phyloP scores from a whole-genome alignment of 345 rosid species.

The Kandelia obovata region DNA sequence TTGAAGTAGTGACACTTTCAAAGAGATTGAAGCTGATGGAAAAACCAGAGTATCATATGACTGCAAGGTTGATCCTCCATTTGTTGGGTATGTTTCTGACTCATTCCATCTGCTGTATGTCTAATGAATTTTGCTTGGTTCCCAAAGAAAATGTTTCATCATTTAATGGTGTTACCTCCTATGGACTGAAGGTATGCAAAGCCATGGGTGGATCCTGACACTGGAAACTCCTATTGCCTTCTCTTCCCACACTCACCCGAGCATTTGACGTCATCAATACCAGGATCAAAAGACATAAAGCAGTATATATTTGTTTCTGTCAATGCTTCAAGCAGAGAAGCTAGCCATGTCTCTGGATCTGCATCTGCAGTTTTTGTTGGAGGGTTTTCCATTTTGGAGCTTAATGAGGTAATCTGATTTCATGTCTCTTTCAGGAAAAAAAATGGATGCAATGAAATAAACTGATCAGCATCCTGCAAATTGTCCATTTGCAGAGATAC shows the following conservation, averaged over 20 bases:
- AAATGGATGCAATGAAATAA: neutral
- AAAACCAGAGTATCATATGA: conserved; percentile 39
- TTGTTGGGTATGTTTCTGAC: conserved; percentile 59
- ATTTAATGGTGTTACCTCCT: conserved; percentile 11
- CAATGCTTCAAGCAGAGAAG: conserved; percentile 56
- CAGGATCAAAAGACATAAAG: conserved; percentile 48
- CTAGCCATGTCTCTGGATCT: conserved; percentile 59
- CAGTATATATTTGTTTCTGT: conserved; percentile 56
- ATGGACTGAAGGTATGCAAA: conserved; percentile 63
- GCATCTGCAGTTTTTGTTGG: conserved; percentile 81
- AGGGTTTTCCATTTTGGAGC: conserved; percentile 72
- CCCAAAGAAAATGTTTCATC: neutral
- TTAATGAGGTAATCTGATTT: conserved; percentile 53
- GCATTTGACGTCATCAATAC: conserved; percentile 62
- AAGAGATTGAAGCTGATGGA: conserved; percentile 32
- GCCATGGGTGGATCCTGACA: conserved; percentile 63
- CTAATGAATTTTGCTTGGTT: conserved; percentile 1
- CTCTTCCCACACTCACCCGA: conserved; percentile 90
- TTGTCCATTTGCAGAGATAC: neutral
- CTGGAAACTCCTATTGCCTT: conserved; percentile 57
- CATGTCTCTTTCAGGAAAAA: neutral
- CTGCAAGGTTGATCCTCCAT: conserved; percentile 76
- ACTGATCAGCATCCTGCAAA: neutral
- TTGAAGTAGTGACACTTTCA: conserved; percentile 37
- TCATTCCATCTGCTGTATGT: conserved; percentile 12